phyloP scores from a whole-genome alignment of 768 basidiomycete species.

The Termitomyces sp. region DNA sequence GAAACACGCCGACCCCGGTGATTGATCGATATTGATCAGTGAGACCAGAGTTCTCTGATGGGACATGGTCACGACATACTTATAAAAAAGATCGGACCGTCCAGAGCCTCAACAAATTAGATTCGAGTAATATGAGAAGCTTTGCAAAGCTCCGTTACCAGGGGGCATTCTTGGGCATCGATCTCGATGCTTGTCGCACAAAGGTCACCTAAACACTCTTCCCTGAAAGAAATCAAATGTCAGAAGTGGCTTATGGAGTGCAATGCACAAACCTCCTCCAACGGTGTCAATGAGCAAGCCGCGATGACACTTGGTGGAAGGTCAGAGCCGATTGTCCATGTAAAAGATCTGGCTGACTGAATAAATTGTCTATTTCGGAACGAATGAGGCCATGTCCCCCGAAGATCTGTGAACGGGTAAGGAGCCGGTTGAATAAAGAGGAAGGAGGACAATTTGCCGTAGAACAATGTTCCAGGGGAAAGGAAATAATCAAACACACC shows the following conservation, averaged over 20 bases:
- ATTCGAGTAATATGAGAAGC: not conserved
- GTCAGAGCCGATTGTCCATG: not conserved
- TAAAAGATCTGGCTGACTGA: too few relatives aligned
- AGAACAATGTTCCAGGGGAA: too few relatives aligned
- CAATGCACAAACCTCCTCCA: conserved; percentile 14
- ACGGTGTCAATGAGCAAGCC: conserved; percentile 46
- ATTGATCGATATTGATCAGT: too few relatives aligned
- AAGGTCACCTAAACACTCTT: conserved; percentile 74
- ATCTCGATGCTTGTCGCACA: conserved; percentile 68
- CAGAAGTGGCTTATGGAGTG: not conserved
- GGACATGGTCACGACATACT: too few relatives aligned
- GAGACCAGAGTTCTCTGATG: not conserved
- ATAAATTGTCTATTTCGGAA: conserved; percentile 16
- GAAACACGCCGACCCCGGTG: not conserved
- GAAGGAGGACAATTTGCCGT: too few relatives aligned
- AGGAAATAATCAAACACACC: too few relatives aligned
- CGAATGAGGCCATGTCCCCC: too few relatives aligned
- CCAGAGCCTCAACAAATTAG: not conserved
- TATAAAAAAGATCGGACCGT: not conserved
- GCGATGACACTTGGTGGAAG: conserved; percentile 39
- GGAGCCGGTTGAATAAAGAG: too few relatives aligned
- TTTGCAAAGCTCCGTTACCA: conserved; percentile 25
- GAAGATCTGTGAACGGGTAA: too few relatives aligned
- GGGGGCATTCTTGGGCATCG: conserved; percentile 60
- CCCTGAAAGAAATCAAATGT: conserved; percentile 22